These are phyloP conservation scores for Chytridiales sp. DNA, from an alignment of 371 early-diverging fungal species.

Conservation along the genomic window DNA sequence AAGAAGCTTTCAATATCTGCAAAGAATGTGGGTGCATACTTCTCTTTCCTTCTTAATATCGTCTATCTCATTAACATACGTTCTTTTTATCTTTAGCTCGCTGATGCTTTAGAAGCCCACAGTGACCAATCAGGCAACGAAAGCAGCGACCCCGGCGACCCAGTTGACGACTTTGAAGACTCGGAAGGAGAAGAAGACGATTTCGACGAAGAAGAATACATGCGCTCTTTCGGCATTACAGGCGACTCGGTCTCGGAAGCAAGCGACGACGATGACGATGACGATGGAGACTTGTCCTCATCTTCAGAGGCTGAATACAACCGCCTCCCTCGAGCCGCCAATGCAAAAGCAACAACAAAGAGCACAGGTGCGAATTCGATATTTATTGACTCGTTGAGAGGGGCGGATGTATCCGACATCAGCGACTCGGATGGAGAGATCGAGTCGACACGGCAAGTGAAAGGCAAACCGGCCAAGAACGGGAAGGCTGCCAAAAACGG, in stretches of 20 bases:
- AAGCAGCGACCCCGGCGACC: not conserved
- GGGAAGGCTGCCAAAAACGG: too few relatives aligned
- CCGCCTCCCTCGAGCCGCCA: not conserved
- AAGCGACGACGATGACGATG: constrained; percentile 4
- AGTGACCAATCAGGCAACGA: not conserved
- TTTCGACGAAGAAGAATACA: not conserved
- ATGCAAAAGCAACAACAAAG: not conserved
- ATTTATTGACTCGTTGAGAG: too few relatives aligned
- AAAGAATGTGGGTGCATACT: not conserved
- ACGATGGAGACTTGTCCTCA: constrained; percentile 6
- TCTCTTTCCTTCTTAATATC: not conserved
- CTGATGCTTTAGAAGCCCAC: not conserved
- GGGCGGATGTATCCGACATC: too few relatives aligned
- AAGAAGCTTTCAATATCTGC: not conserved
- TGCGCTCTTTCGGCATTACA: not conserved
- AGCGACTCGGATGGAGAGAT: too few relatives aligned
- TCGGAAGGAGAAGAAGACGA: not conserved
- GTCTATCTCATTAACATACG: not conserved
- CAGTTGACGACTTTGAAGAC: not conserved
- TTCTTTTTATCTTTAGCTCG: not conserved
- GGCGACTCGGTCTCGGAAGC: constrained; percentile 1
- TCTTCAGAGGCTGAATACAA: constrained; percentile 6
- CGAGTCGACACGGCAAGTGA: too few relatives aligned
- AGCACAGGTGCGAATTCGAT: too few relatives aligned
- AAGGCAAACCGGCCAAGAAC: too few relatives aligned